Percentiles rank a stretch among this genome's conserved stretches.
Conservation (phyloP, 768 basidiomycete species). For the Naganishia vishniacii region DNA sequence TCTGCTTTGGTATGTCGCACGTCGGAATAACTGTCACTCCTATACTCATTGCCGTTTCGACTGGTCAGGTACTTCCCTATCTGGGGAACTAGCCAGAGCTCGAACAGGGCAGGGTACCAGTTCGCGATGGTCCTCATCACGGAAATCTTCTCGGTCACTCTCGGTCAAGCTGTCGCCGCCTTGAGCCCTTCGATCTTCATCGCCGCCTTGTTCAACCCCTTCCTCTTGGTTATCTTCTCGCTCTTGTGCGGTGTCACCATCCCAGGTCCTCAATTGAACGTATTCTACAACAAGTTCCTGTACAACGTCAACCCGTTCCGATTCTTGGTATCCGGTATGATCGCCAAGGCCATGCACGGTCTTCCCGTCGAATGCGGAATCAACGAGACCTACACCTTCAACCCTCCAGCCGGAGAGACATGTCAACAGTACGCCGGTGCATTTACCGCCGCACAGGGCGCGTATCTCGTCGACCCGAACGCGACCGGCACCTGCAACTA, state of each 20-base stretch:
- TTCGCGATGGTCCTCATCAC: slow-evolving; percentile 66
- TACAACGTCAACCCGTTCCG: slow-evolving; percentile 66
- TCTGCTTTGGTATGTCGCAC: slow-evolving; percentile 60
- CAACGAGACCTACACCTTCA: slow-evolving; percentile 61
- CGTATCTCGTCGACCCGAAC: slow-evolving; percentile 68
- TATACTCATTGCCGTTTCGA: too few relatives aligned
- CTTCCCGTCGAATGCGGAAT: slow-evolving; percentile 55
- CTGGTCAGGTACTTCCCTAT: slow-evolving; percentile 16
- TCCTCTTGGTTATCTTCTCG: slow-evolving; percentile 58
- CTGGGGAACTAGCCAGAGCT: slow-evolving; percentile 9
- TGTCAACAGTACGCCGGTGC: slow-evolving; percentile 67
- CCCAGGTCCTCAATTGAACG: slow-evolving; percentile 53
- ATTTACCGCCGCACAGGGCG: slow-evolving; percentile 63
- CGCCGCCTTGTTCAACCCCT: slow-evolving; percentile 74
- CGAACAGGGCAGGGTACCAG: slow-evolving; percentile 56
- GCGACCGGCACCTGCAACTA: slow-evolving; percentile 65
- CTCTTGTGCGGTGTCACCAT: slow-evolving; percentile 78
- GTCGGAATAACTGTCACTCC: too few relatives aligned
- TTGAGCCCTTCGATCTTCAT: slow-evolving; percentile 71
- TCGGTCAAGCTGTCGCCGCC: slow-evolving; percentile 63
- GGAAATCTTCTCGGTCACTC: slow-evolving; percentile 65
- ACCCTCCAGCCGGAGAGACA: slow-evolving; percentile 68
- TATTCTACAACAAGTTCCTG: slow-evolving; percentile 73
- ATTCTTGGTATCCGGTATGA: slow-evolving; percentile 57
- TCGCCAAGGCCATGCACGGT: slow-evolving; percentile 64